Evolutionary conservation across 495 filamentous ascomycete genomes (phyloP).

Genomic region (Neurospora sp.): DNA sequence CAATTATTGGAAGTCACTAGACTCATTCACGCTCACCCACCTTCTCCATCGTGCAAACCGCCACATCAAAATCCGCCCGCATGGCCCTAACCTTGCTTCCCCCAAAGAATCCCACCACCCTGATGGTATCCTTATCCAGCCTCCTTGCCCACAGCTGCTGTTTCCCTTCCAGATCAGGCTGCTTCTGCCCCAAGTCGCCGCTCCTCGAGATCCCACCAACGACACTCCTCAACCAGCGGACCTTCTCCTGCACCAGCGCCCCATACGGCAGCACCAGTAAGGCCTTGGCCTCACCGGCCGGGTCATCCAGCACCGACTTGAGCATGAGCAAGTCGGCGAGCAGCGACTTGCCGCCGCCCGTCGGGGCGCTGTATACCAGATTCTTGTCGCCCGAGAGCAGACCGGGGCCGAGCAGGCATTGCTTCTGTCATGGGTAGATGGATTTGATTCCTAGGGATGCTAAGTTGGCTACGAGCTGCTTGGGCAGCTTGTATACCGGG

Average conservation of each 20-base stretch:
- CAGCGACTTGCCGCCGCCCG: constrained; percentile 72
- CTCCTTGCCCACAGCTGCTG: constrained; percentile 29
- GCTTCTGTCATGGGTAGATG: constrained; percentile 81
- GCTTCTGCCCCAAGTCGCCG: constrained; percentile 10
- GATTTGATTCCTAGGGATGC: constrained; percentile 49
- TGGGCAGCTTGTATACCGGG: constrained; percentile 53
- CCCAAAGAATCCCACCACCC: constrained; percentile 66
- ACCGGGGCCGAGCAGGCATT: constrained; percentile 60
- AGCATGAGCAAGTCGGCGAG: constrained; percentile 69
- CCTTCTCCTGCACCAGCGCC: constrained; percentile 74
- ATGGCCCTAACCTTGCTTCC: constrained; percentile 54
- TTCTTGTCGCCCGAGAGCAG: constrained; percentile 57
- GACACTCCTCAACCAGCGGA: constrained; percentile 63
- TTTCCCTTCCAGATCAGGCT: constrained; percentile 11
- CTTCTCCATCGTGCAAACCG: constrained; percentile 79
- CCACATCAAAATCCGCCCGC: constrained; percentile 72
- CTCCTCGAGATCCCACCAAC: constrained; percentile 52
- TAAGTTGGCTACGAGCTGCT: constrained; percentile 54
- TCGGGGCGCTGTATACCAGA: constrained; percentile 76
- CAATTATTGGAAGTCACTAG: not conserved
- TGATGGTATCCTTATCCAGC: constrained; percentile 39
- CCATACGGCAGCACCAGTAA: constrained; percentile 76
- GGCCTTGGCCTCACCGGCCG: constrained; percentile 49
- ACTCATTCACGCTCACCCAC: constrained; percentile 23
- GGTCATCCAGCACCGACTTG: constrained; percentile 55